These are phyloP conservation scores for Metschnikowia kunwiensis DNA, from an alignment of 805 yeast genomes.

Conservation along the genomic window DNA sequence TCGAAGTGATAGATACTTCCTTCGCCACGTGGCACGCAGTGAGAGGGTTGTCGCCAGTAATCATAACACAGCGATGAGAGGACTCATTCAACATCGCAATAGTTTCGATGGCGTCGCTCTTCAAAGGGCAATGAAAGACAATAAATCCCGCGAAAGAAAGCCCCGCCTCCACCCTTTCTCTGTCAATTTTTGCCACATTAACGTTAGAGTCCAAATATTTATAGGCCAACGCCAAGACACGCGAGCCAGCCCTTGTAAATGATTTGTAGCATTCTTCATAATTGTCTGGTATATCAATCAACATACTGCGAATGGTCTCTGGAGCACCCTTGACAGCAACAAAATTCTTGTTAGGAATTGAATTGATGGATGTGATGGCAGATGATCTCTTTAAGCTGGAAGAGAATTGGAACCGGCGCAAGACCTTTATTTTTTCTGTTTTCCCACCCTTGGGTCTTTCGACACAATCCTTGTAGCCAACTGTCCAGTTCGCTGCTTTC, in stretches of 20 bases:
- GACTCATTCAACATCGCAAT: conserved; percentile 92
- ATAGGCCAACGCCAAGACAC: conserved; percentile 94
- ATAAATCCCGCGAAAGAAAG: conserved; percentile 87
- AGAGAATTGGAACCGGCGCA: conserved; percentile 95
- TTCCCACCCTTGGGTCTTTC: conserved; percentile 38
- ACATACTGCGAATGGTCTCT: conserved; percentile 83
- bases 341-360: conserved; percentile 46
- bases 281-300: conserved; percentile 63
- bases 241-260: conserved; percentile 91
- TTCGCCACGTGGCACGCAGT: conserved; percentile 98
- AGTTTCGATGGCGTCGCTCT: conserved; percentile 86
- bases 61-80: conserved; percentile 94
- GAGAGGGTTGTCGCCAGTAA: conserved; percentile 97
- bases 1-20: conserved; percentile 83
- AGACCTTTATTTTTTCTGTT: conserved; percentile 57
- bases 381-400: conserved; percentile 94
- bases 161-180: conserved; percentile 74
- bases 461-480: conserved; percentile 72
- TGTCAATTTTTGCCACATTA: conserved; percentile 52
- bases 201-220: conserved; percentile 58
- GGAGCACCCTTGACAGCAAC: conserved; percentile 98
- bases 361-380: conserved; percentile 62
- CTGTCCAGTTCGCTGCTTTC: conserved; percentile 80
- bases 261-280: conserved; percentile 86
- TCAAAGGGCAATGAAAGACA: conserved; percentile 96